Percentiles rank a stretch among this genome's conserved stretches.
Conservation (phyloP, 495 filamentous ascomycete genomes). For the Podospora bellae-mahoneyi region DNA sequence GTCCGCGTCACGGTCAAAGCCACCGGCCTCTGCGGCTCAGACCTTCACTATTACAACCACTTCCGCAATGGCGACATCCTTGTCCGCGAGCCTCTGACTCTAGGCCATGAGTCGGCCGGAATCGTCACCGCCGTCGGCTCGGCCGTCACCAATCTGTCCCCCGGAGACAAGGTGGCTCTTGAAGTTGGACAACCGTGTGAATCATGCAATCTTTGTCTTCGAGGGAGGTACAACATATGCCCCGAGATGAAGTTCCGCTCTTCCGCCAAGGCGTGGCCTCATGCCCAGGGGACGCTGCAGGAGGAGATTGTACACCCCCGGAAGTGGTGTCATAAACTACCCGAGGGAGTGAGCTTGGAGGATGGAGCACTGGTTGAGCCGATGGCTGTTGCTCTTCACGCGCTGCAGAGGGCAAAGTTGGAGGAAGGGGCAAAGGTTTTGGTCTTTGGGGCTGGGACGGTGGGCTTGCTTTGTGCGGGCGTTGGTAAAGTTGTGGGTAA, state of each 20-base stretch:
- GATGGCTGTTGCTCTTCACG: slow-evolving; percentile 76
- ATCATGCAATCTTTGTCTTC: slow-evolving; percentile 60
- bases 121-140: slow-evolving; percentile 54
- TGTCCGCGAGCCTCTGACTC: slow-evolving; percentile 59
- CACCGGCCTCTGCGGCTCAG: slow-evolving; percentile 66
- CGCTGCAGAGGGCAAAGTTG: slow-evolving; percentile 58
- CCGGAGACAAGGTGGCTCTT: slow-evolving; percentile 74
- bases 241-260: slow-evolving; percentile 71
- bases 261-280: slow-evolving; percentile 73
- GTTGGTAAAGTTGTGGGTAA: slow-evolving; percentile 47
- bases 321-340: slow-evolving; percentile 65
- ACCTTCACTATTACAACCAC: slow-evolving; percentile 67
- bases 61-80: slow-evolving; percentile 65
- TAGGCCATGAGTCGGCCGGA: slow-evolving; percentile 62
- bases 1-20: slow-evolving; percentile 56
- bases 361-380: slow-evolving; percentile 77
- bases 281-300: slow-evolving; percentile 80
- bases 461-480: slow-evolving; percentile 73
- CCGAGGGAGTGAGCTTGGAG: slow-evolving; percentile 57
- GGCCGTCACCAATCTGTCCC: slow-evolving; percentile 38
- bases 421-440: slow-evolving; percentile 55
- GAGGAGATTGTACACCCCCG: slow-evolving; percentile 74
- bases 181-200: slow-evolving; percentile 82
- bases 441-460: slow-evolving; percentile 77
- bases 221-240: slow-evolving; percentile 84